phyloP scores from a whole-genome alignment of 345 rosid genomes.

The Populus tremula region DNA sequence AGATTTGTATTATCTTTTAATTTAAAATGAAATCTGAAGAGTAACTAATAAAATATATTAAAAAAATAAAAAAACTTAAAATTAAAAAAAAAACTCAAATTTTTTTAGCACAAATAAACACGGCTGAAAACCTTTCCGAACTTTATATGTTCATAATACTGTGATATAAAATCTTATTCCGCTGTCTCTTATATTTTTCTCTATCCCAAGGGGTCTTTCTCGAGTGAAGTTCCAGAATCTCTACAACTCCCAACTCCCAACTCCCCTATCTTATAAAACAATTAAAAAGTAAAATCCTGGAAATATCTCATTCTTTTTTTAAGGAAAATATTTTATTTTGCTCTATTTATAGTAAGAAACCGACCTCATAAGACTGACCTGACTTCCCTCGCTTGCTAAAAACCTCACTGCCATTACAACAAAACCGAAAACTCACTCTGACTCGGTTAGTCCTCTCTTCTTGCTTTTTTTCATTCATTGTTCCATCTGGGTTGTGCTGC shows the following conservation, averaged over 20 bases:
- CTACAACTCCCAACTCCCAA: conserved; percentile 19
- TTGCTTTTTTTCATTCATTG: conserved; percentile 16
- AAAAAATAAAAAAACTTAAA: no score
- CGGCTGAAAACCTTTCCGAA: no score
- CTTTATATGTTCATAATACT: no score
- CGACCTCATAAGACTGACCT: neutral
- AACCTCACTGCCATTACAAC: neutral
- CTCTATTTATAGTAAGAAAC: conserved; percentile 1
- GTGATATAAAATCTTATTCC: neutral
- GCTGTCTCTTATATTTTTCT: neutral
- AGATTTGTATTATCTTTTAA: no score
- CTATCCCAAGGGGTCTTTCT: conserved; percentile 16
- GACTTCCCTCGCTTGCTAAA: neutral
- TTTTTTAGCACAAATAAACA: no score
- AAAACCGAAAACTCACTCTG: conserved; percentile 3
- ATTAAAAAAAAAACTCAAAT: no score
- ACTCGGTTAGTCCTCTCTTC: conserved; percentile 34
- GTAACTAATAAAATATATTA: no score
- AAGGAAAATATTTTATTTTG: conserved; percentile 12
- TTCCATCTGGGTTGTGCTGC: conserved; percentile 23
- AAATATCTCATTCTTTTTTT: conserved; percentile 16
- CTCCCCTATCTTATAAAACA: neutral
- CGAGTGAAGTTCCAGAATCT: conserved; percentile 20
- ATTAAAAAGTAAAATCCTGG: neutral
- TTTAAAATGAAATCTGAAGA: no score